Evolutionary conservation across 139 green algal species (phyloP), one percentile per base, ranked within the genome.

Genomic region (Tetradesmus obliquus): DNA sequence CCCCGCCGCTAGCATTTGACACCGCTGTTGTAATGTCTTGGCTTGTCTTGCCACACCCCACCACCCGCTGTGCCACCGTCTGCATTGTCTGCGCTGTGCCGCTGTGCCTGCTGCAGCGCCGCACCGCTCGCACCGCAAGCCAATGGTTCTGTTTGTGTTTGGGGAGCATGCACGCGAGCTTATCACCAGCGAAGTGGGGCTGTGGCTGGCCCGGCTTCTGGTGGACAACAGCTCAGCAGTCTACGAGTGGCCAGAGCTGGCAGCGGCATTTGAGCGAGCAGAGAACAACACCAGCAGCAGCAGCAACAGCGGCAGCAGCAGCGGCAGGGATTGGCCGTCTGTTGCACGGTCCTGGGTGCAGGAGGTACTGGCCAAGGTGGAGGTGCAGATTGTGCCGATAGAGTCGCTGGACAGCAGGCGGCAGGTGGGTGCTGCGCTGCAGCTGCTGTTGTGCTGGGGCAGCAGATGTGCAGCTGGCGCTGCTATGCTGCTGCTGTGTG

Each of bases 91-190:
- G 8, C 62, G 19, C 62, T 3, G 3, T 72, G 5, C 62, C 9
- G 17, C 10, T 76, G 15, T 76, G 66, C 32, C 32, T 45, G 32
- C 32, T 45, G 32, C 15, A 76, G 19, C 10, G 55, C 55, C 60
- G 55, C 54, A 9, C 20, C 54, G 20, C 8, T 7, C 51, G 0
- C 53, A 81, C 10, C 54, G 20, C 32, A 90, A 90, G 86, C 86
- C 86, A 3, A 71, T 84, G 6, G 86, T 95, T 22, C 17, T 97
- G 66, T 91, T 96, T 10, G 92, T 96, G 45, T 96, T 94, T 82
- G 95, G 94, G 1, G 95, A 97, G 90, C 95, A 97, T 86, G 94
- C 94, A 0, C 91, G 95, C 2, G 95, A 97, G 76, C 19, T 97
- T 3, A 97, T 97, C 57, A 96, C 95, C 0, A 92, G 88, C 62